Conservation (phyloP, 495 filamentous ascomycete species). For the Aspergillus homomorphus region DNA sequence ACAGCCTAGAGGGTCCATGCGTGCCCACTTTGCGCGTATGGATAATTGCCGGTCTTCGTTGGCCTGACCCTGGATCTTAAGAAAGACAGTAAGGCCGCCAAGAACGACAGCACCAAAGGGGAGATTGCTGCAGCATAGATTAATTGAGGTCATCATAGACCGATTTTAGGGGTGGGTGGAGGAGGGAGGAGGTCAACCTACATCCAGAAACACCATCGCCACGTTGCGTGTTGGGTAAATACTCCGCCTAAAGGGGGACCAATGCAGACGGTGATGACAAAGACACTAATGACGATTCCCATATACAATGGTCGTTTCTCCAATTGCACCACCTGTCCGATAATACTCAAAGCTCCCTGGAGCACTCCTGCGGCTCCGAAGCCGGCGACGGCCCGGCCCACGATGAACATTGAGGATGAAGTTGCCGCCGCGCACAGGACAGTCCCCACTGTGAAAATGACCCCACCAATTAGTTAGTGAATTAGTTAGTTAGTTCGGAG, state of each 20-base stretch:
- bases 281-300: not conserved
- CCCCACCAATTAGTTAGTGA: too few relatives aligned
- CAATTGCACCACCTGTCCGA: not conserved
- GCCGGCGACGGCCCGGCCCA: not conserved
- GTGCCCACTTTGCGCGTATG: not conserved
- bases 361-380: not conserved
- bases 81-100: not conserved
- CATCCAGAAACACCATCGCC: conserved; percentile 1
- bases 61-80: not conserved
- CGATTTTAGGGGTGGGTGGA: too few relatives aligned
- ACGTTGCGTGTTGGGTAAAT: not conserved
- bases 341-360: not conserved
- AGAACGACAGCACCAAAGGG: not conserved
- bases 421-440: not conserved
- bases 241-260: not conserved
- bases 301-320: not conserved
- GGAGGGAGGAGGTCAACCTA: too few relatives aligned
- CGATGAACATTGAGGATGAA: not conserved
- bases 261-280: not conserved
- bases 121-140: not conserved
- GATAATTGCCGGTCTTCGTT: not conserved
- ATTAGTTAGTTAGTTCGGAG: not conserved
- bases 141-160: too few relatives aligned
- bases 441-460: not conserved
- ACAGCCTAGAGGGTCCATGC: not conserved